Base-by-base conservation (phyloP, 192 early-diverging fungal species). In the Chytriomyces hyalinus region DNA sequence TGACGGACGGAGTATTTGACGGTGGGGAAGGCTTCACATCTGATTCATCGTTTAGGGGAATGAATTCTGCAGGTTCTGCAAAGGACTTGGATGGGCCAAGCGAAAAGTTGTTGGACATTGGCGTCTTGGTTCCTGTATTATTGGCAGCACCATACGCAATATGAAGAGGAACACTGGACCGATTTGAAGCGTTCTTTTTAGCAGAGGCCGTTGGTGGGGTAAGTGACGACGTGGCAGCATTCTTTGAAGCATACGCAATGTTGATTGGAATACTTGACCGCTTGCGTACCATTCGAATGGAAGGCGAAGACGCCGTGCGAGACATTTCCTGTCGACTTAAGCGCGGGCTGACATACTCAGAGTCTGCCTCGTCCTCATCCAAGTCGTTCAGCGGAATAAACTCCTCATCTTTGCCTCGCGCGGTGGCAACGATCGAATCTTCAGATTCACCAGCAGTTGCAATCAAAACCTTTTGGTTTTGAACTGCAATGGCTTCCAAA, bases 281-380 rank as follows among this genome's bases (percentile, higher is more conserved):
- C 45, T 67, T 67, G 8, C 44, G 22, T 11, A 67, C 66, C 28
- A 46, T 46, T 2, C 66, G 66, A 67, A 67, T 67, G 13, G 66
- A 67, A 67, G 66, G 66, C 6, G 66, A 47, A 11, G 66, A 67
- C 46, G n/a, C 44, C 5, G 66, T 46, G 13, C 66, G 66, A 28
- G 62, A 64, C 26, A 17, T 64, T 28, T 64, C 26, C 26, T 24
- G 15, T 17, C 26, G 62, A 26, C 9, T 53, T 8, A 53, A 15
- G 15, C 68, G 68, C 22, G 68, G 68, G 26, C 26, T 43, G 0
- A 51, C 68, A 28, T 70, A 70, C 15, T 26, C 43, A 10, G 47
- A 17, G 13, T 67, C 66, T 8, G 6, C 49, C 8, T 10, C 68
- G 46, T 70, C 66, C 36, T 36, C 36, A 4, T 15, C 44, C 66